Percentiles rank a stretch among this genome's conserved stretches.
These are phyloP conservation scores for Blastobotrys terrestris DNA, from an alignment of 805 yeast species.

Conservation along the genomic window DNA sequence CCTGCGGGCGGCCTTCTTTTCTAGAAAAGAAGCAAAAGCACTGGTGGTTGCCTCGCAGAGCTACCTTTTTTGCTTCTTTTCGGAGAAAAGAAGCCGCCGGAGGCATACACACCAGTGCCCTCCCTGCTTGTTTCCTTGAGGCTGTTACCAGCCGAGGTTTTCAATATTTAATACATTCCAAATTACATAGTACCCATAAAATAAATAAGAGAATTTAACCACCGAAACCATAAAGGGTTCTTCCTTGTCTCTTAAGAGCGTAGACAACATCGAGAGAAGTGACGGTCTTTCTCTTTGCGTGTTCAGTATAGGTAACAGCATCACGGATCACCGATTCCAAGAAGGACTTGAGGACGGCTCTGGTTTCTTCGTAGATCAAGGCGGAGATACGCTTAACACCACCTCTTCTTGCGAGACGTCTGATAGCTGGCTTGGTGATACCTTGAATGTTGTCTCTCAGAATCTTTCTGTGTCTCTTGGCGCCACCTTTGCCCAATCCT, in stretches of 20 bases:
- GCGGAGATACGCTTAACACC: slow-evolving; percentile 99
- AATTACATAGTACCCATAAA: not conserved
- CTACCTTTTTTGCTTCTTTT: too few relatives aligned
- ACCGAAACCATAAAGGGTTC: slow-evolving; percentile 99
- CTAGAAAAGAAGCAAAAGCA: too few relatives aligned
- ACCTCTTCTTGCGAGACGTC: slow-evolving; percentile 99
- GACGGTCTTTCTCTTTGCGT: slow-evolving; percentile 99
- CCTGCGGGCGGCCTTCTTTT: too few relatives aligned
- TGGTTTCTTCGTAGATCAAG: slow-evolving; percentile 96
- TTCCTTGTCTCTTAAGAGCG: slow-evolving; percentile 99
- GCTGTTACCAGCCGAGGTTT: too few relatives aligned
- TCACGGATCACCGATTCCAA: slow-evolving; percentile 97
- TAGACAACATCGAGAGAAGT: slow-evolving; percentile 98
- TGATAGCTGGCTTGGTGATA: slow-evolving; percentile 98
- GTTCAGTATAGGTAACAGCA: slow-evolving; percentile 99
- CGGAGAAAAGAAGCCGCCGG: too few relatives aligned
- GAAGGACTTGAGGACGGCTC: slow-evolving; percentile 93
- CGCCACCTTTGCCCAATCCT: slow-evolving; percentile 99
- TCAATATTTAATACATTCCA: not conserved
- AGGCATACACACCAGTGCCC: too few relatives aligned
- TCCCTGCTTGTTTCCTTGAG: too few relatives aligned
- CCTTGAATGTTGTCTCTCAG: slow-evolving; percentile 99
- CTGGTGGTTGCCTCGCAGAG: too few relatives aligned
- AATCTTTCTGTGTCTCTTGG: slow-evolving; percentile 99
- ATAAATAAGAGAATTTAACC: slow-evolving; percentile 51